Conservation (phyloP, 129 eudicot genomes). For the Arctium lappa region DNA sequence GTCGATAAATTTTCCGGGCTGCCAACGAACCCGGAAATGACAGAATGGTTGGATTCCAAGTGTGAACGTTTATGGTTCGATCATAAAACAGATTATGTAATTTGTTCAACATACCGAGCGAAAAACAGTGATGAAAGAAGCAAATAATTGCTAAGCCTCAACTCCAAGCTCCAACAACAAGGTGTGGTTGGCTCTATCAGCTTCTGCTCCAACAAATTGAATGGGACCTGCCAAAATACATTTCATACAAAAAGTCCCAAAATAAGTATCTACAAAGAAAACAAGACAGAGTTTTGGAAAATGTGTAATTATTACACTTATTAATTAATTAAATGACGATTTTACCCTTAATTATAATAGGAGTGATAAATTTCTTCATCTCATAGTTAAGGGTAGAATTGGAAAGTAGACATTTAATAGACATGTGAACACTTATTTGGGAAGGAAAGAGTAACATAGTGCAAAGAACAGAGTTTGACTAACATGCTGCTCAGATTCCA, state of each 20-base stretch:
- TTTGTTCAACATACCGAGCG: not conserved
- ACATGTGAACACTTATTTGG: not conserved
- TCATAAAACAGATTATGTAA: not conserved
- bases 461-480: not conserved
- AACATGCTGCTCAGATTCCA: not conserved
- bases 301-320: no score
- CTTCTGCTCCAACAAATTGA: slow-evolving; percentile 61
- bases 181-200: slow-evolving; percentile 53
- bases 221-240: slow-evolving; percentile 50
- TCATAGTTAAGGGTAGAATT: not conserved
- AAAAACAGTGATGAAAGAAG: not conserved
- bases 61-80: not conserved
- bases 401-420: not conserved
- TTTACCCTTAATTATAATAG: not conserved
- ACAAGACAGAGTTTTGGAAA: not conserved
- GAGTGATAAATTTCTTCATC: not conserved
- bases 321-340: not conserved
- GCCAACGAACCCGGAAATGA: not conserved
- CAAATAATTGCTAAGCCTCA: slow-evolving; percentile 18
- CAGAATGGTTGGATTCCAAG: not conserved
- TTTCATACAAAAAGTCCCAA: not conserved
- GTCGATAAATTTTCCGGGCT: not conserved
- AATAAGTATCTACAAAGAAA: not conserved
- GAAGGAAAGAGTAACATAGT: not conserved
- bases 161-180: slow-evolving; percentile 67